Base-by-base conservation (phyloP, 495 filamentous ascomycete species). In the Hypoxylon rickii region DNA sequence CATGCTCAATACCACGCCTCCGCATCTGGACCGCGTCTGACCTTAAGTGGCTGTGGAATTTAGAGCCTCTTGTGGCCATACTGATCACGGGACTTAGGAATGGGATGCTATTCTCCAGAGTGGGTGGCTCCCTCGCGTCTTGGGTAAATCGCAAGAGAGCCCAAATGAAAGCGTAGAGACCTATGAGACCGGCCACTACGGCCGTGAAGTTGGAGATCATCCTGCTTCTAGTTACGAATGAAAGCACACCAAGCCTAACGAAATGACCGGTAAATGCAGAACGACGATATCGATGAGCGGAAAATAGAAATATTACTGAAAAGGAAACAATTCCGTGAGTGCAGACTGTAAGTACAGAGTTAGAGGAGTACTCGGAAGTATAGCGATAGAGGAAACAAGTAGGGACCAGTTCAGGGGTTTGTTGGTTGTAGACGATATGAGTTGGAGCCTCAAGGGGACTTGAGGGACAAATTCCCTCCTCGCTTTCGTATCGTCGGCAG, bases 41-140 rank as follows among this genome's bases (percentile, higher is more conserved):
- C 45, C 45, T 49, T 16, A 49, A 18, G 2, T 22, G 18, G 20
- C 12, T 26, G 33, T 49, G 20, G 20, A 39, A 49, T 15, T 29
- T 24, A 2, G 19, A 26, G 17, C 34, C 20, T 29, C n/a, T 11
- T 21, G 0, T 29, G 5, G 31, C 19, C 45, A 49, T 49, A 3
- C 34, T 29, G 8, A 38, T 26, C 0, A 39, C 15, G 8, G 45
- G 45, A 31, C 33, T 49, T 1, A 49, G 10, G 33, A 49, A 49
- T 8, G 45, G 45, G 13, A 49, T 38, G 5, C 19, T 4, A 5
- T 13, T 49, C 12, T 39, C 34, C 5, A 49, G 10, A 17, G 21
- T 5, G 7, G 50, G 50, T 7, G 50, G 50, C 16, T 53, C 50
- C 13, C 32, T 53, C n/a, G 31, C 18, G 16, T 53, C 50, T 18